Base-by-base conservation (phyloP, 78 protist species). In the Dictyostelium purpureum region DNA sequence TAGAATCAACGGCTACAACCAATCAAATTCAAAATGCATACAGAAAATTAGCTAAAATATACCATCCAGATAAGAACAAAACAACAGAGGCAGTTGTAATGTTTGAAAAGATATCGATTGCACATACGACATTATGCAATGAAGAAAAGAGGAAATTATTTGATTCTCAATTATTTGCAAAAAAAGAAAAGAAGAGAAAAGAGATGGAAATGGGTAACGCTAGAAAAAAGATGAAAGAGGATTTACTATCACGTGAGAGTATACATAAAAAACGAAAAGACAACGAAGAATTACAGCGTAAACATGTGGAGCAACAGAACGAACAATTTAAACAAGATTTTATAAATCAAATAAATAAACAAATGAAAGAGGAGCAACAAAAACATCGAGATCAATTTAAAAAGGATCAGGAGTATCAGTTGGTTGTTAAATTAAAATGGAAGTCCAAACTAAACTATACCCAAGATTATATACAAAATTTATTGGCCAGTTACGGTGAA, bases 21-120 rank as follows among this genome's bases (percentile, higher is more conserved):
- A 73, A 63, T 21, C 92, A 75, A 74, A 85, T 85, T 12, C 92
- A 90, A 51, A 70, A 56, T 52, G 88, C 94, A 6, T 90, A 66
- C 43, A 90, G 94, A 70, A 51, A 57, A 59, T 12, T 90, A 6
- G 87, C 94, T 1, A 40, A 70, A 9, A 66, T 49, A 21, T 90
- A 79, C 33, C 94, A 90, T 66, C 94, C 94, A 24, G 94, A 90
- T 43, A 90, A 90, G 87, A 90, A 90, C 47, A 79, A 79, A 24
- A 35, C 82, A n/a, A 47, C 45, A 49, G 94, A 90, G 71, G 88
- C 94, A 6, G 81, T 51, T 5, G 35, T 73, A 19, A 85, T 85
- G 92, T 85, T 85, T 85, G 92, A 85, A 74, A 85, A 85, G 77
- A 85, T 85, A 45, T 28, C 92, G 4, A 73, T 35, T 11, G 92